Evolutionary conservation across 2,329 filamentous ascomycete genomes (phyloP), one percentile per base, ranked within the genome.

Genomic region (Zopfia rhizophila): DNA sequence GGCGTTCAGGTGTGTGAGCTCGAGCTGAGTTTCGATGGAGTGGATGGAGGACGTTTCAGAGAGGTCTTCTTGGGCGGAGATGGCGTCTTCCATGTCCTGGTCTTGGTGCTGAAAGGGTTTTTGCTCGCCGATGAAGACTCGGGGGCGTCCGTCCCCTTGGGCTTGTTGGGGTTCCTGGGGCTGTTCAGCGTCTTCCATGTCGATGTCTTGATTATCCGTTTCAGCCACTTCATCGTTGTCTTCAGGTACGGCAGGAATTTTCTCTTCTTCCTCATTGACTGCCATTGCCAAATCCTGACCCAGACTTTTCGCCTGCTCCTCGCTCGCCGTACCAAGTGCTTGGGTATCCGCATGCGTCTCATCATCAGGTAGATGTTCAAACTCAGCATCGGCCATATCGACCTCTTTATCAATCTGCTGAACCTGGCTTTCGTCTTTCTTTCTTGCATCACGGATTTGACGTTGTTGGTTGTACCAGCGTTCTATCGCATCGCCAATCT

Each of bases 221-320:
- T 66, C 62, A 7, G 60, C 33, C 5, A 64, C 55, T n/a, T 68
- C 55, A 3, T 68, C 63, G 4, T 64, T 61, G 23, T 73, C 65
- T 39, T 72, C 68, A 5, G 69, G 69, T 16, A 63, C 54, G 38
- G 51, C 57, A 18, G 66, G 55, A 38, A 68, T 57, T 38, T 63
- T 65, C n/a, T 70, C 65, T 11, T 45, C 51, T 12, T 70, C 63
- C 13, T 87, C 82, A 41, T 84, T 80, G 11, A 82, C 80, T 45
- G 95, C 90, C 45, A 96, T 84, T 2, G 89, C 92, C 84, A 95
- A 94, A 36, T 89, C 85, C 58, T 97, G 89, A 63, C 97, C 90
- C 43, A 99, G 81, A 5, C 89, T 87, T 57, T 86, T 87, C 3
- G 89, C 89, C 68, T 97, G 90, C 18, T 99, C 93, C 53, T 96